These are phyloP conservation scores for Orbilia javanica DNA, from an alignment of 2,329 filamentous ascomycete genomes.

Conservation along the genomic window DNA sequence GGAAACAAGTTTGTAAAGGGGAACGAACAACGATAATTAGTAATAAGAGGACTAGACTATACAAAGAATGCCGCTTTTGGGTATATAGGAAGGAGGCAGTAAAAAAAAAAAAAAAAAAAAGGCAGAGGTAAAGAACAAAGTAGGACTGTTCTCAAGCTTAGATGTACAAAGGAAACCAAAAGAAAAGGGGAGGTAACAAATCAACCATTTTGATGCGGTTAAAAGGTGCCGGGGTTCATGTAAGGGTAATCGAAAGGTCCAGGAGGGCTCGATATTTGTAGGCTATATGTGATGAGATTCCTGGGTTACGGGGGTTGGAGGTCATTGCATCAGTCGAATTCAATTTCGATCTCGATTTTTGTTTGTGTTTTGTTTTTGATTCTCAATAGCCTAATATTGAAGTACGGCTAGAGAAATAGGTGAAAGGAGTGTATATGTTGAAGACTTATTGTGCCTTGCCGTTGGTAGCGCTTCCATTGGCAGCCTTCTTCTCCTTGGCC, in stretches of 20 bases:
- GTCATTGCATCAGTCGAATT: conserved; percentile 1
- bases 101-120: conserved; percentile 5
- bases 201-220: background rate
- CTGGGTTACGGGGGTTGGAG: background rate
- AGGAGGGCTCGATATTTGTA: background rate
- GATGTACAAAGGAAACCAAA: conserved; percentile 19
- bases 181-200: background rate
- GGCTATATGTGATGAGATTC: background rate
- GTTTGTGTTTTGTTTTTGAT: background rate
- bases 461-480: conserved; percentile 53
- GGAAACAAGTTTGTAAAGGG: background rate
- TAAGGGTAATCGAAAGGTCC: background rate
- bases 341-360: background rate
- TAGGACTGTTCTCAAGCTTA: background rate
- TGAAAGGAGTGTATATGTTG: background rate
- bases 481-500: conserved; percentile 68
- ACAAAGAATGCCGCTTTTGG: conserved; percentile 58
- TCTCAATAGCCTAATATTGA: conserved; percentile 16
- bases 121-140: background rate
- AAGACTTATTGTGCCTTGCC: conserved; percentile 45
- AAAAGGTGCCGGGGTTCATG: background rate
- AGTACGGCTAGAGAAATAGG: conserved; percentile 1
- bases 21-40: background rate
- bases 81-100: conserved; percentile 41
- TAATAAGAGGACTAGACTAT: conserved; percentile 4